These are phyloP conservation scores for Coniochaeta sp. DNA, from an alignment of 2,329 filamentous ascomycete genomes.

Conservation along the genomic window DNA sequence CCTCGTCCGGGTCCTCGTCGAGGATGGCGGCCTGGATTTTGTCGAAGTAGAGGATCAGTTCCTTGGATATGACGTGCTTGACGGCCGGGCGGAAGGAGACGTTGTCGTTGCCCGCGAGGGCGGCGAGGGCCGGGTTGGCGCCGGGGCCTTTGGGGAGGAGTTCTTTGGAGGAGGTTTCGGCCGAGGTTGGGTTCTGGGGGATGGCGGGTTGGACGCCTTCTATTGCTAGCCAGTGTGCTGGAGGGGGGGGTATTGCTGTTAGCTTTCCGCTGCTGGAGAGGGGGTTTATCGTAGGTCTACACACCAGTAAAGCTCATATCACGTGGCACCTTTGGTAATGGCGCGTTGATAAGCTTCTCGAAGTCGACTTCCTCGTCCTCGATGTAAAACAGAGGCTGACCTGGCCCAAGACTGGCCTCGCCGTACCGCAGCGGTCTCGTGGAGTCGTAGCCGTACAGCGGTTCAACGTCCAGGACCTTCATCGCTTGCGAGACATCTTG, in stretches of 20 bases:
- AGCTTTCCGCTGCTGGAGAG: background rate
- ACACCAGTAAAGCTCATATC: slow-evolving; percentile 87
- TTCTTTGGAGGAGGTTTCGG: slow-evolving; percentile 77
- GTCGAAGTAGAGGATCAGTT: slow-evolving; percentile 94
- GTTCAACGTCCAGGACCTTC: slow-evolving; percentile 83
- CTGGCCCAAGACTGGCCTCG: slow-evolving; percentile 86
- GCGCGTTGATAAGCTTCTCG: slow-evolving; percentile 96
- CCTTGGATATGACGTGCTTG: slow-evolving; percentile 93
- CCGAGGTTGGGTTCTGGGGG: slow-evolving; percentile 86
- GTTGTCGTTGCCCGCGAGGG: slow-evolving; percentile 76
- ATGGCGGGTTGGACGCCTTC: slow-evolving; percentile 97
- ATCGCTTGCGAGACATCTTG: slow-evolving; percentile 85
- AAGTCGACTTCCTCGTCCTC: slow-evolving; percentile 99
- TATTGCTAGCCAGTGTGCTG: slow-evolving; percentile 94
- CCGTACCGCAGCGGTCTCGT: slow-evolving; percentile 84
- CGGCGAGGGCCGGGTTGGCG: slow-evolving; percentile 77
- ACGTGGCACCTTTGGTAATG: slow-evolving; percentile 86
- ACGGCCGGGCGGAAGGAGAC: slow-evolving; percentile 81
- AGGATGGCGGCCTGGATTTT: slow-evolving; percentile 86
- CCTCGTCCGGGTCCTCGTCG: slow-evolving; percentile 79
- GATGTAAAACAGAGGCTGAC: slow-evolving; percentile 92
- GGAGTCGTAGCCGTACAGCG: slow-evolving; percentile 92
- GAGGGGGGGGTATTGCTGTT: too few relatives aligned
- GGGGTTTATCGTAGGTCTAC: slow-evolving; percentile 11
- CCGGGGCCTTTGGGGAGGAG: slow-evolving; percentile 84